Percentiles rank a stretch among this genome's conserved stretches.
These are phyloP conservation scores for Tagetes patula DNA, from an alignment of 129 eudicot genomes.

Conservation along the genomic window DNA sequence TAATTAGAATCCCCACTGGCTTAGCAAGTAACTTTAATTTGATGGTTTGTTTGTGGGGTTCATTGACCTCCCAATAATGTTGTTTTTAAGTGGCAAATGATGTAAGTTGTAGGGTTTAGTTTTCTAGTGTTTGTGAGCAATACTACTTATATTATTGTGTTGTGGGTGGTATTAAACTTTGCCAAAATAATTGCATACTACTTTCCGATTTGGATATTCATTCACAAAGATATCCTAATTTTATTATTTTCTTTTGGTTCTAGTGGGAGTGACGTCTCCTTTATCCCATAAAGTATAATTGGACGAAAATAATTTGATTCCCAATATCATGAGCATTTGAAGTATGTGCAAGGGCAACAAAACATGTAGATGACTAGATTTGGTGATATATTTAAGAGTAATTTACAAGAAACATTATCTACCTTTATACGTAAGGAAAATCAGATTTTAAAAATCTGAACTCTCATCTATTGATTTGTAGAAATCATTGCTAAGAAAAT, in stretches of 20 bases:
- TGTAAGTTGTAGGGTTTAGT: conserved; percentile 37
- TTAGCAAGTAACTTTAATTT: conserved; percentile 29
- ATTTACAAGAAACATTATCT: too few relatives aligned
- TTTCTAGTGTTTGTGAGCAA: conserved; percentile 27
- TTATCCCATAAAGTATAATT: conserved; percentile 4
- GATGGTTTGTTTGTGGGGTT: conserved; percentile 33
- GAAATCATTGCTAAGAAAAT: too few relatives aligned
- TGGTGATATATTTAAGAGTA: neutral
- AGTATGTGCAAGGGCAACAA: neutral
- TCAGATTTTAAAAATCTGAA: too few relatives aligned
- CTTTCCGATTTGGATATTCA: conserved; percentile 44
- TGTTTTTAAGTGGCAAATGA: conserved; percentile 49
- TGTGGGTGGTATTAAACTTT: conserved; percentile 45
- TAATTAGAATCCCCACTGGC: conserved; percentile 14
- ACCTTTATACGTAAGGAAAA: too few relatives aligned
- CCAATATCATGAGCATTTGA: neutral
- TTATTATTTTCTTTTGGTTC: conserved; percentile 12
- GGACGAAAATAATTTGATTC: neutral
- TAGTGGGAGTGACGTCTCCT: conserved; percentile 31
- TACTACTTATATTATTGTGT: conserved; percentile 22
- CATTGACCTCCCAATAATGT: conserved; percentile 41
- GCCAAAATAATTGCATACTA: conserved; percentile 36
- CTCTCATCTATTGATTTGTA: too few relatives aligned
- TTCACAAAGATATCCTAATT: conserved; percentile 5
- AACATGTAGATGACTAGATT: neutral